Base-by-base conservation (phyloP, 495 filamentous ascomycete genomes). In the Chaetomidium leptoderma region DNA sequence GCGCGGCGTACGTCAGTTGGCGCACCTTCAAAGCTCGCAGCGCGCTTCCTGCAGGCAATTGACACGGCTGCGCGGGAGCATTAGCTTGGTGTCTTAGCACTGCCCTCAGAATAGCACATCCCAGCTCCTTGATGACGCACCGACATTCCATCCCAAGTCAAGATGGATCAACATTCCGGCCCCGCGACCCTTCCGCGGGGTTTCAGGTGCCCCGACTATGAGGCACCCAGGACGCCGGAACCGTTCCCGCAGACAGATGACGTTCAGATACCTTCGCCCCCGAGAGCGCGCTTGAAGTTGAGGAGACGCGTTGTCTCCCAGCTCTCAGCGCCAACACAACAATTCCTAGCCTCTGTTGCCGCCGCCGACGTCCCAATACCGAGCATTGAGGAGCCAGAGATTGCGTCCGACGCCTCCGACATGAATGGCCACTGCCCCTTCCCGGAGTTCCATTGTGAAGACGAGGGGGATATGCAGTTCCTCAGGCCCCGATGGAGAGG, bases 261-360 rank as follows among this genome's bases (percentile, higher is more conserved):
- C 8, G 64, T 61, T 42, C 70, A 67, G 48, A 60, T 72, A 24
- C 70, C 73, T 27, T 74, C 76, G 33, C 70, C 75, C 24, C 73
- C 71, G 37, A 70, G 70, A 54, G 72, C 74, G 55, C 74, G 76
- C 43, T 63, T 79, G 46, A 74, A 66, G 61, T 53, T 80, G 43
- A 77, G 76, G 66, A 72, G 70, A 60, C 77, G 78, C 57, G 70
- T 73, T 55, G 70, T 71, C 50, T 75, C 72, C 10, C 75, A 74
- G 43, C 65, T 78, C 16, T 65, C 74, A 24, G 79, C 79, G 19
- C 78, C 80, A 0, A 81, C 80, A 4, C 75, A 81, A 54, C 77
- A 82, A 24, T 83, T 83, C 55, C 70, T 83, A 4, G 79, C 78
- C 9, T 82, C 79, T 4, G 79, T 83, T 36, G 80, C 77, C 42